Percentiles rank a stretch among this genome's conserved stretches.
These are phyloP conservation scores for Fusarium sp. DNA, from an alignment of 2,329 filamentous ascomycete genomes.

Conservation along the genomic window DNA sequence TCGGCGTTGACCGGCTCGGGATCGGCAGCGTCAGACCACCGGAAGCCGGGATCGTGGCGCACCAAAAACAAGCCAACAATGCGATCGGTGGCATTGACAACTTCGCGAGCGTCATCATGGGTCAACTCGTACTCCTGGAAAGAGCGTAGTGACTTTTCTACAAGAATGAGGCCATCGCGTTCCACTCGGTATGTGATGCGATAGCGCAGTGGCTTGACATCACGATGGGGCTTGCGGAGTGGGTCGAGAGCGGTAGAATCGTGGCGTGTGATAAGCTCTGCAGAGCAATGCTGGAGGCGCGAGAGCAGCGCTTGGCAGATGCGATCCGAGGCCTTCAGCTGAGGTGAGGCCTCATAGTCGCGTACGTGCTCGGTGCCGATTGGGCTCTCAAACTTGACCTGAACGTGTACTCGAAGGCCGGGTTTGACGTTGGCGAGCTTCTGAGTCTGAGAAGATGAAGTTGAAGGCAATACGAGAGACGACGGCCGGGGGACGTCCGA, in stretches of 20 bases:
- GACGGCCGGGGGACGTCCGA: conserved; percentile 39
- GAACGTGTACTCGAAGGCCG: conserved; percentile 57
- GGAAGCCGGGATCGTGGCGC: conserved; percentile 63
- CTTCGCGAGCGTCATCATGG: conserved; percentile 58
- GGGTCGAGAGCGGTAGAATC: conserved; percentile 61
- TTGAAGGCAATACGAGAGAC: conserved; percentile 28
- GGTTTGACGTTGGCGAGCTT: conserved; percentile 35
- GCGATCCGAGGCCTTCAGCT: conserved; percentile 58
- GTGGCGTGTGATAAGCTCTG: conserved; percentile 66
- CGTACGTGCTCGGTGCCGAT: conserved; percentile 58
- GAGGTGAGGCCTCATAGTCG: conserved; percentile 60
- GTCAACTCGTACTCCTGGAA: conserved; percentile 63
- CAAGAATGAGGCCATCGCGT: conserved; percentile 56
- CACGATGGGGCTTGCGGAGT: conserved; percentile 49
- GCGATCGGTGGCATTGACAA: conserved; percentile 62
- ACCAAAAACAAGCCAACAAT: conserved; percentile 64
- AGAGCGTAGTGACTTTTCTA: conserved; percentile 60
- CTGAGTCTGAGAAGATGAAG: conserved; percentile 18
- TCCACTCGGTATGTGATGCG: conserved; percentile 62
- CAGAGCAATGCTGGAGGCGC: conserved; percentile 63
- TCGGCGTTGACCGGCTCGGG: conserved; percentile 52
- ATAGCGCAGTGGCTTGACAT: conserved; percentile 60
- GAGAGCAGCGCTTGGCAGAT: conserved; percentile 63
- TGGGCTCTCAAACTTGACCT: conserved; percentile 60
- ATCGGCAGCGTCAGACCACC: conserved; percentile 59